These are phyloP conservation scores for Fusarium bulbicola DNA, from an alignment of 2,329 filamentous ascomycete genomes.

Conservation along the genomic window DNA sequence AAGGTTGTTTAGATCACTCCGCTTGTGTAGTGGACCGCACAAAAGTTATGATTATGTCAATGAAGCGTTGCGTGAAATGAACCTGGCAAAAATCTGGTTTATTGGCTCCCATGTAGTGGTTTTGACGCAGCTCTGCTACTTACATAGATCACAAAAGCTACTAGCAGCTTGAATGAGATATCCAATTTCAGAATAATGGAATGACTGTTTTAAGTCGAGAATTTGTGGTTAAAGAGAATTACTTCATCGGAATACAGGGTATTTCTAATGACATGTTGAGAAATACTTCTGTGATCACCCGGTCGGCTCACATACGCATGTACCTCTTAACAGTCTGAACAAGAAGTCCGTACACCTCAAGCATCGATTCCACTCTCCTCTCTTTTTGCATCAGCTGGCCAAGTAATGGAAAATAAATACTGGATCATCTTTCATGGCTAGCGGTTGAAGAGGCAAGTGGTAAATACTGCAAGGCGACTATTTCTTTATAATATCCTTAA, in stretches of 20 bases:
- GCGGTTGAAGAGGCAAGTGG: neutral
- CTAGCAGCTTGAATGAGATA: rapidly evolving
- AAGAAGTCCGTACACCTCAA: no score
- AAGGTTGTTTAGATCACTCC: rapidly evolving
- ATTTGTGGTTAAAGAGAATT: neutral
- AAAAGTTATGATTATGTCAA: no score
- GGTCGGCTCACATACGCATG: rapidly evolving
- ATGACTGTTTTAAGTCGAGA: rapidly evolving
- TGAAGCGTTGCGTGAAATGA: no score
- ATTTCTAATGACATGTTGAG: rapidly evolving
- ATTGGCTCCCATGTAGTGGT: rapidly evolving
- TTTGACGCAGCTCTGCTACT: no score
- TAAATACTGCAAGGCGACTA: neutral
- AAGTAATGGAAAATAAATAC: neutral
- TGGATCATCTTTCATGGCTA: rapidly evolving
- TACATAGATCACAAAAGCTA: rapidly evolving
- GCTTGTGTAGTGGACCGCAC: no score
- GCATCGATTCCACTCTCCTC: no score
- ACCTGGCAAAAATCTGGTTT: rapidly evolving
- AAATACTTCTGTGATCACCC: rapidly evolving
- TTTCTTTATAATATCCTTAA: rapidly evolving
- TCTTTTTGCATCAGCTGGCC: neutral
- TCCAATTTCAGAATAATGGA: rapidly evolving
- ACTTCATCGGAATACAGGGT: neutral
- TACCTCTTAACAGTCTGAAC: neutral